Evolutionary conservation across 2,329 filamentous ascomycete genomes (phyloP).

Genomic region (Paraphaeosphaeria sporulosa): DNA sequence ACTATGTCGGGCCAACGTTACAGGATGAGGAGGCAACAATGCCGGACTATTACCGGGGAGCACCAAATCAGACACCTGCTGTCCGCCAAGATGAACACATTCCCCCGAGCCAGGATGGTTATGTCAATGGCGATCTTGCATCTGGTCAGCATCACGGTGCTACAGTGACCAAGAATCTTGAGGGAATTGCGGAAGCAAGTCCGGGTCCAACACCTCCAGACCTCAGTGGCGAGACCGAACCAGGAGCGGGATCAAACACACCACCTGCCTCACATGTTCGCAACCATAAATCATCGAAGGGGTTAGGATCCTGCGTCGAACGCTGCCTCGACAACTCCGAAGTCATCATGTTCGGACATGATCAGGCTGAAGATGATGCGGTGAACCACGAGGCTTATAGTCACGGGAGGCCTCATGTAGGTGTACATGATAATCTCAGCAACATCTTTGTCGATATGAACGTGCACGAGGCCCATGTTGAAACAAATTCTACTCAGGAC

Average conservation of each 20-base stretch:
- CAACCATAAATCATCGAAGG: background rate
- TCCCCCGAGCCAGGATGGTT: background rate
- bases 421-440: background rate
- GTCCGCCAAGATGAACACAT: background rate
- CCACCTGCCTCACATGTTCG: background rate
- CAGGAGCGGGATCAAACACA: background rate
- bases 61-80: background rate
- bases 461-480: background rate
- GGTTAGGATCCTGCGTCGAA: background rate
- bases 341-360: background rate
- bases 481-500: background rate
- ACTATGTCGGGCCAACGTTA: background rate
- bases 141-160: background rate
- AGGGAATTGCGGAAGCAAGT: background rate
- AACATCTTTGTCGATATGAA: background rate
- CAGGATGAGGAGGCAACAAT: background rate
- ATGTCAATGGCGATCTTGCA: background rate
- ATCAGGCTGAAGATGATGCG: background rate
- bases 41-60: no score
- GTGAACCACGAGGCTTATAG: background rate
- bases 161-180: background rate
- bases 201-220: background rate
- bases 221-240: background rate
- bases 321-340: background rate
- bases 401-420: background rate